Percentiles rank a stretch among this genome's conserved stretches.
These are phyloP conservation scores for Brassica incana DNA, from an alignment of 345 rosid genomes.

Conservation along the genomic window DNA sequence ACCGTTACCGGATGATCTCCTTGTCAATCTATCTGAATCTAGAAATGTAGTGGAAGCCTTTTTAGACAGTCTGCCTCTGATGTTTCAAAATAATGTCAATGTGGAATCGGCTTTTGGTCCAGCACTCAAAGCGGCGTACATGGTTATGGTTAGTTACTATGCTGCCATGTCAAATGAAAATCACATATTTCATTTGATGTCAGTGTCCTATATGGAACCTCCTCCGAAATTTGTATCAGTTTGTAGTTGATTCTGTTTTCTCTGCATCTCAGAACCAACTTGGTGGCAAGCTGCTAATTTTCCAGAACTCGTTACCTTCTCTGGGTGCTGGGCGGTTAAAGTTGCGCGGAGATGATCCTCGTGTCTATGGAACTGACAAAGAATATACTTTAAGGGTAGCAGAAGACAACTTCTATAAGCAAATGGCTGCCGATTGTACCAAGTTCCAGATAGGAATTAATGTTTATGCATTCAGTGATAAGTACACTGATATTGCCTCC, in stretches of 20 bases:
- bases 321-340: slow-evolving; percentile 91
- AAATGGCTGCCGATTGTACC: slow-evolving; percentile 99
- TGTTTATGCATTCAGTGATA: slow-evolving; percentile 88
- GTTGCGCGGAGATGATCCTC: slow-evolving; percentile 95
- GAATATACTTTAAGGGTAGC: slow-evolving; percentile 77
- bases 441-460: slow-evolving; percentile 94
- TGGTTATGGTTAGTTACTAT: slow-evolving; percentile 80
- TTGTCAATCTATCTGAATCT: slow-evolving; percentile 97
- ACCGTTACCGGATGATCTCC: slow-evolving; percentile 97
- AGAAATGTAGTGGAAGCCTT: slow-evolving; percentile 85
- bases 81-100: slow-evolving; percentile 88
- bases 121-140: slow-evolving; percentile 87
- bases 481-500: slow-evolving; percentile 91
- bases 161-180: slow-evolving; percentile 14
- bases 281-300: slow-evolving; percentile 90
- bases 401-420: slow-evolving; percentile 93
- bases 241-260: slow-evolving; percentile 26
- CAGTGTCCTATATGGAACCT: neutral
- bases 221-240: slow-evolving; percentile 8
- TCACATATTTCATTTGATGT: neutral
- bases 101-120: slow-evolving; percentile 99
- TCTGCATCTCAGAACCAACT: slow-evolving; percentile 64
- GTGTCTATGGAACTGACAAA: slow-evolving; percentile 93
- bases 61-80: slow-evolving; percentile 87
- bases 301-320: slow-evolving; percentile 92